Conservation (phyloP, 495 filamentous ascomycete genomes). For the Penicillium bovifimosum region DNA sequence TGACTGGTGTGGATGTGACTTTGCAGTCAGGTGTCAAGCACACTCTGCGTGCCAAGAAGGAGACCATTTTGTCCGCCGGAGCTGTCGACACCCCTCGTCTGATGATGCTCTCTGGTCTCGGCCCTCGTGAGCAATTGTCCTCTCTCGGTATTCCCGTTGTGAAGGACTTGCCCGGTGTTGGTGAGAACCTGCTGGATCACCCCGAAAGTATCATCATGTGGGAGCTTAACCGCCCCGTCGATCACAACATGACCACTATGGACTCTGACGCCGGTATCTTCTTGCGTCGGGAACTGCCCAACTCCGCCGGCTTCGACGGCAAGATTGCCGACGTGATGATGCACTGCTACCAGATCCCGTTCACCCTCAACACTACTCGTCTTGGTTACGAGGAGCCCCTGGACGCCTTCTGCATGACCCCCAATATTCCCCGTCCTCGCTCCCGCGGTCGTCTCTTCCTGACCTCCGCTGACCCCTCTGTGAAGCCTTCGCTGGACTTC, state of each 20-base stretch:
- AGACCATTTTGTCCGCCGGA: conserved; percentile 74
- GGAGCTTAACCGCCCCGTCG: conserved; percentile 73
- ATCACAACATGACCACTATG: conserved; percentile 74
- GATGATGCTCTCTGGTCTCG: conserved; percentile 73
- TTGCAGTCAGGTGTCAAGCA: conserved; percentile 59
- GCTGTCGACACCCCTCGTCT: conserved; percentile 71
- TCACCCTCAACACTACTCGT: conserved; percentile 65
- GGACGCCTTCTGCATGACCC: conserved; percentile 87
- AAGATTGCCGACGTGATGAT: conserved; percentile 78
- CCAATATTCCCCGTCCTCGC: conserved; percentile 80
- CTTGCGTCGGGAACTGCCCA: conserved; percentile 61
- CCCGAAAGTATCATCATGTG: conserved; percentile 77
- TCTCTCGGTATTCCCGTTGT: conserved; percentile 62
- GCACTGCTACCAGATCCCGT: conserved; percentile 89
- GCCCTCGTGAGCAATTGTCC: conserved; percentile 58
- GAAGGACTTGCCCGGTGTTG: conserved; percentile 69
- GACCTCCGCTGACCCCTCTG: conserved; percentile 60
- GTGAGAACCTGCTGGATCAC: conserved; percentile 75
- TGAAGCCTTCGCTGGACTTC: conserved; percentile 82
- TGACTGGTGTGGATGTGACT: conserved; percentile 61
- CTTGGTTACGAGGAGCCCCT: conserved; percentile 68
- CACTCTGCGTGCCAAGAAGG: conserved; percentile 54
- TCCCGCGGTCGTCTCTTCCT: conserved; percentile 68
- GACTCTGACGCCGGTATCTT: conserved; percentile 82
- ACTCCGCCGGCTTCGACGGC: conserved; percentile 60